phyloP scores from a whole-genome alignment of 2,329 filamentous ascomycete genomes.

The Colletotrichum somersetense region DNA sequence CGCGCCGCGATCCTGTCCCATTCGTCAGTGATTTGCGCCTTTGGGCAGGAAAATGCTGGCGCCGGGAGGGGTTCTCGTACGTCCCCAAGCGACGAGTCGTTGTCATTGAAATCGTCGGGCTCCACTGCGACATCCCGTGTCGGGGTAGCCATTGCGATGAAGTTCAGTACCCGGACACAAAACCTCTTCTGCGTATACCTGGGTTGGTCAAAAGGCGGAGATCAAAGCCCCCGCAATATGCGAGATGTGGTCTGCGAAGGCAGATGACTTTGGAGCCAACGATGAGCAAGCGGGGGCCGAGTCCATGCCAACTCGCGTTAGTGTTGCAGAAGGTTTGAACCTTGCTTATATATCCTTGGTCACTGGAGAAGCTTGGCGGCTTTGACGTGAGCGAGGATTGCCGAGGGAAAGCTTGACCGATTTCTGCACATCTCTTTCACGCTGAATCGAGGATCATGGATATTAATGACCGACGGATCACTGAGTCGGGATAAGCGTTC shows the following conservation, averaged over 20 bases:
- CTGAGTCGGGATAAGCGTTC: neutral
- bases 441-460: neutral
- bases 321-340: conserved; percentile 3
- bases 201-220: neutral
- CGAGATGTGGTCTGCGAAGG: neutral
- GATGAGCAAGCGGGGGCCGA: conserved; percentile 1
- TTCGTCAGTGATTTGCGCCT: neutral
- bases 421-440: neutral
- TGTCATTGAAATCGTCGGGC: conserved; percentile 38
- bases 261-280: too few relatives aligned
- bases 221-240: neutral
- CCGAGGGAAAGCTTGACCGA: neutral
- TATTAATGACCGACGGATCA: neutral
- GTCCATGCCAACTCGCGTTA: neutral
- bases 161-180: neutral
- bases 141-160: neutral
- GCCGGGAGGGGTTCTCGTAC: neutral
- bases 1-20: neutral
- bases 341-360: neutral
- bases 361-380: neutral
- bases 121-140: conserved; percentile 25
- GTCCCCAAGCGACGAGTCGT: conserved; percentile 36
- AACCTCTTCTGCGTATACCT: neutral
- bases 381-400: too few relatives aligned
- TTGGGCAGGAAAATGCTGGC: too few relatives aligned